phyloP scores from a whole-genome alignment of 2,329 filamentous ascomycete genomes.

The Paracoccidioides lutzii region DNA sequence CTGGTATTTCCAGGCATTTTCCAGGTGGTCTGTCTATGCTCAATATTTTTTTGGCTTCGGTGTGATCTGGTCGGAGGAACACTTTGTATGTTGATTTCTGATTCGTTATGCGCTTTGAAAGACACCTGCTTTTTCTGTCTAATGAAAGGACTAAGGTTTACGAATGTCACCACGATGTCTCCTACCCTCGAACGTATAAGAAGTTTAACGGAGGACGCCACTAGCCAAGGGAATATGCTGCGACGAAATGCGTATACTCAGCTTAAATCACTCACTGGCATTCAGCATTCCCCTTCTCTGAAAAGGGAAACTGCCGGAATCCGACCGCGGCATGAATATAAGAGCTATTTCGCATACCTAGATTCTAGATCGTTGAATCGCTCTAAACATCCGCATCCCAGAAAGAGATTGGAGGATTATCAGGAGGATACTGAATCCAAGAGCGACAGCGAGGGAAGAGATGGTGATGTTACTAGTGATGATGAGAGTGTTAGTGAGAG shows the following conservation, averaged over 20 bases:
- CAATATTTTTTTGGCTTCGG: not conserved
- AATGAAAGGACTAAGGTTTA: not conserved
- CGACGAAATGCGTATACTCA: not conserved
- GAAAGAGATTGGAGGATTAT: not conserved
- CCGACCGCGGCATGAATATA: not conserved
- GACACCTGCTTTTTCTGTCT: not conserved
- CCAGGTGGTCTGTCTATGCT: not conserved
- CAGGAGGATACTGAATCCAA: not conserved
- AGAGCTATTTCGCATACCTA: not conserved
- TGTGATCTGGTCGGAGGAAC: not conserved
- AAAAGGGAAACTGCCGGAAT: not conserved
- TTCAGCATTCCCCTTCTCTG: not conserved
- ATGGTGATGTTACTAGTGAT: constrained; percentile 5
- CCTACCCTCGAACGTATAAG: not conserved
- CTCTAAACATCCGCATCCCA: too few species aligned
- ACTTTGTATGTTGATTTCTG: not conserved
- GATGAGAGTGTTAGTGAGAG: not conserved
- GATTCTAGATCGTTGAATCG: not conserved
- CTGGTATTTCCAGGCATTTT: too few species aligned
- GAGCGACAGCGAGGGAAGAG: not conserved
- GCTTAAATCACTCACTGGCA: not conserved
- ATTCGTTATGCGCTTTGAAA: not conserved
- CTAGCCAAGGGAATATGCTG: not conserved
- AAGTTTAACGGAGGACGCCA: not conserved
- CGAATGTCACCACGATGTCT: not conserved